Percentiles rank a stretch among this genome's conserved stretches.
Conservation (phyloP, 2,329 filamentous ascomycete genomes). For the Colletotrichum theobromicola region DNA sequence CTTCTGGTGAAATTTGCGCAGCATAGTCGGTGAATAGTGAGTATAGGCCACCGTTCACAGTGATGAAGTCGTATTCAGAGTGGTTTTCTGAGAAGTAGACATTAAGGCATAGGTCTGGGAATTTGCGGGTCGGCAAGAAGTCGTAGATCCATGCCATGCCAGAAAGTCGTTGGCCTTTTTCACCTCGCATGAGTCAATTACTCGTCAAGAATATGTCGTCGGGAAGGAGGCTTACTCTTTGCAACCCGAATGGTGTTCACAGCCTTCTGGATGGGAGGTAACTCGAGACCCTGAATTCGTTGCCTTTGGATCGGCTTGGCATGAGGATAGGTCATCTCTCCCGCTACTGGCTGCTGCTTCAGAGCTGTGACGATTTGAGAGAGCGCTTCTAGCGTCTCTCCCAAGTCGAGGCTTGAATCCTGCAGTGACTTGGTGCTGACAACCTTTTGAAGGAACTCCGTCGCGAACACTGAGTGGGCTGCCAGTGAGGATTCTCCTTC, state of each 20-base stretch:
- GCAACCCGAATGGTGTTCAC: background rate
- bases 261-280: constrained; percentile 23
- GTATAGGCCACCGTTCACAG: constrained; percentile 34
- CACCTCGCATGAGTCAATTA: background rate
- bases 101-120: constrained; percentile 35
- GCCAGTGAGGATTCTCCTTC: constrained; percentile 51
- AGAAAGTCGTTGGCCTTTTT: background rate
- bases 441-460: constrained; percentile 46
- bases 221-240: background rate
- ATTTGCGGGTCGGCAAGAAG: constrained; percentile 32
- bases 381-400: constrained; percentile 38
- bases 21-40: constrained; percentile 17
- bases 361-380: constrained; percentile 33
- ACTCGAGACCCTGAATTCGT: constrained; percentile 5
- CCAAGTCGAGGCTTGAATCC: constrained; percentile 33
- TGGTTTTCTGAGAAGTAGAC: constrained; percentile 38
- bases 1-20: constrained; percentile 11
- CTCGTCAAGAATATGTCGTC: background rate
- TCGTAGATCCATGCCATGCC: constrained; percentile 32
- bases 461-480: constrained; percentile 52
- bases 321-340: constrained; percentile 30
- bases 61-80: constrained; percentile 36
- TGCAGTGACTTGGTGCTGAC: constrained; percentile 31
- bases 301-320: constrained; percentile 10
- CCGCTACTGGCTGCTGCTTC: constrained; percentile 28